Evolutionary conservation across 768 basidiomycete species (phyloP).

Genomic region (Hortiboletus campestris): DNA sequence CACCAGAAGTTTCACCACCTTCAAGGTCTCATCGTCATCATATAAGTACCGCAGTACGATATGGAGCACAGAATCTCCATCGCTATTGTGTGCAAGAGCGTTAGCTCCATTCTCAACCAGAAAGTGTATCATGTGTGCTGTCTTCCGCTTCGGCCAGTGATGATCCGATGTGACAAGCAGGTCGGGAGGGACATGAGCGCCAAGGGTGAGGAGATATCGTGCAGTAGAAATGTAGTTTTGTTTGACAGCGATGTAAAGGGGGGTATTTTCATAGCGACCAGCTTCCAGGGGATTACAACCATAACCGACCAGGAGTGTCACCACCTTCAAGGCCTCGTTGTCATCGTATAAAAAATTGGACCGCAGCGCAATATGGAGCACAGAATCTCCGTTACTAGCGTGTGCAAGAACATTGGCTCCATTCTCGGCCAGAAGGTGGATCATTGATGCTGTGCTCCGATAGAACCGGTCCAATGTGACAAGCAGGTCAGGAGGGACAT

Average conservation of each 20-base stretch:
- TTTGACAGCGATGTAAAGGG: too few relatives aligned
- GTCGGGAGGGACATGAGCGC: neutral
- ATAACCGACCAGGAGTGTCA: neutral
- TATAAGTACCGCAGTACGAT: fast-evolving
- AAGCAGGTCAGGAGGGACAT: neutral
- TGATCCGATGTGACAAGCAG: neutral
- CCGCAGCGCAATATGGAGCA: too few relatives aligned
- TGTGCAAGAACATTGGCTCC: neutral
- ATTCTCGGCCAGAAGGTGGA: too few relatives aligned
- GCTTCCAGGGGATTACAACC: neutral
- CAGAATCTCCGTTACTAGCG: neutral
- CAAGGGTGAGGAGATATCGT: neutral
- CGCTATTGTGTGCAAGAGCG: neutral
- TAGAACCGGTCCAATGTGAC: too few relatives aligned
- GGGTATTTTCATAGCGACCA: neutral
- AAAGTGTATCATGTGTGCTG: neutral
- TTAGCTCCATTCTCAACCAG: neutral
- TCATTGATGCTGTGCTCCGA: too few relatives aligned
- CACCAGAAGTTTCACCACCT: neutral
- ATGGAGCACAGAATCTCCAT: neutral
- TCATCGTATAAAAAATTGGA: too few relatives aligned
- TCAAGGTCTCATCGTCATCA: neutral
- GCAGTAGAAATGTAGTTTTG: neutral
- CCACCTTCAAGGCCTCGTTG: too few relatives aligned
- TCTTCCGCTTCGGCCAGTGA: fast-evolving